These are phyloP conservation scores for Polyporus arcularius DNA, from an alignment of 768 basidiomycete genomes.

Conservation along the genomic window DNA sequence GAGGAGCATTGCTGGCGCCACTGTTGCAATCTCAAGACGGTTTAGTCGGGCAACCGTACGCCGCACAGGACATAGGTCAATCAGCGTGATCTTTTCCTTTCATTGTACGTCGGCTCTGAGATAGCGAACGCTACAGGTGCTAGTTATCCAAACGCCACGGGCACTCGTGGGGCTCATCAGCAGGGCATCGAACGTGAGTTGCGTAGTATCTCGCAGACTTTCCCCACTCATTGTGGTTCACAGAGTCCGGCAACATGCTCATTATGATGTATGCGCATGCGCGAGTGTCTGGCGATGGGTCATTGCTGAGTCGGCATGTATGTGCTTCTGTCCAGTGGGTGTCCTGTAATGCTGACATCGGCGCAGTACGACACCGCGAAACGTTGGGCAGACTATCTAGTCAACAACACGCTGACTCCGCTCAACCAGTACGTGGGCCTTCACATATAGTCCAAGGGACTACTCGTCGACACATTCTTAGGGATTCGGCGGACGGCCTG, in stretches of 20 bases:
- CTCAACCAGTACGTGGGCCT: background rate
- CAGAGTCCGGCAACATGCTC: constrained; percentile 37
- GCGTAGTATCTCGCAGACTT: background rate
- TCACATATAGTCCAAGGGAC: no score
- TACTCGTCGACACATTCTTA: background rate
- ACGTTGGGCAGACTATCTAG: constrained; percentile 24
- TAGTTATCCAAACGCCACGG: constrained; percentile 17
- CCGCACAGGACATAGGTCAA: constrained; percentile 32
- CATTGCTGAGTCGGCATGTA: constrained; percentile 19
- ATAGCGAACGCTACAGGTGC: background rate
- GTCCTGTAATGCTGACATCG: background rate
- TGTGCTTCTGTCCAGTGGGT: background rate
- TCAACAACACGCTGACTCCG: constrained; percentile 16
- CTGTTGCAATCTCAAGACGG: constrained; percentile 28
- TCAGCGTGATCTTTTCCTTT: no score
- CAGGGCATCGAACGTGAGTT: constrained; percentile 19
- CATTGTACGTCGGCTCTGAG: no score
- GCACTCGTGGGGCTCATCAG: background rate
- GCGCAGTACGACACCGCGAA: constrained; percentile 22
- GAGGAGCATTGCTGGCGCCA: constrained; percentile 28
- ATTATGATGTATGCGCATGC: constrained; percentile 32
- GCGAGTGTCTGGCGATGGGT: constrained; percentile 28
- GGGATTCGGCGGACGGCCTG: constrained; percentile 13
- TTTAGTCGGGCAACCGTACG: constrained; percentile 21
- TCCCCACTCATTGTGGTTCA: background rate